These are phyloP conservation scores for Alternaria longipes DNA, from an alignment of 2,329 filamentous ascomycete species.

Conservation along the genomic window DNA sequence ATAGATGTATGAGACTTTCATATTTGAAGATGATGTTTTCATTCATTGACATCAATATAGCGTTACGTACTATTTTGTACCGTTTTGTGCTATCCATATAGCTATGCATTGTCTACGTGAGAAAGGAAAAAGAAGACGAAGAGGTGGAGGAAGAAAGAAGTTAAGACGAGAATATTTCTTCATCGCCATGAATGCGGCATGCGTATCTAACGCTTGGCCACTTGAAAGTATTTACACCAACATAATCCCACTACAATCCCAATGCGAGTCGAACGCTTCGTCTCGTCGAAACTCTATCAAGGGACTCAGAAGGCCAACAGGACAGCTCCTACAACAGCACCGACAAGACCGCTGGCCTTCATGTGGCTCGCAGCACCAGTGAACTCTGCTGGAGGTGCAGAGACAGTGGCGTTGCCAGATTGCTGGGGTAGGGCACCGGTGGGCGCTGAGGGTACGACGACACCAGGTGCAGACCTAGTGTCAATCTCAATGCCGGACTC, in stretches of 20 bases:
- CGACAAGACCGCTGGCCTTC: conserved; percentile 35
- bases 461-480: conserved; percentile 36
- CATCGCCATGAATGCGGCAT: not conserved
- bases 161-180: not conserved
- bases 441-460: conserved; percentile 33
- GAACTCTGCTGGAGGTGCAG: conserved; percentile 35
- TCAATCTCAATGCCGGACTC: conserved; percentile 38
- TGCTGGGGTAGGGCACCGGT: conserved; percentile 29
- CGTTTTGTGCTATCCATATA: not conserved
- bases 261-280: not conserved
- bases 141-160: not conserved
- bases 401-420: conserved; percentile 32
- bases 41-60: not conserved
- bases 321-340: conserved; percentile 33
- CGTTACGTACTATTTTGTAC: not conserved
- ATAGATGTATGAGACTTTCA: not conserved
- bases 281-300: not conserved
- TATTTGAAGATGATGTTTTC: not conserved
- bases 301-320: conserved; percentile 35
- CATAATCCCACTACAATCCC: not conserved
- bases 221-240: conserved; percentile 2
- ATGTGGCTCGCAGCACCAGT: conserved; percentile 39
- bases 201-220: not conserved
- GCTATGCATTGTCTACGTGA: not conserved
- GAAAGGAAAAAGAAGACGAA: not conserved